Conservation (phyloP, 352 stramenopile species). For the Globisporangium orthogonon region DNA sequence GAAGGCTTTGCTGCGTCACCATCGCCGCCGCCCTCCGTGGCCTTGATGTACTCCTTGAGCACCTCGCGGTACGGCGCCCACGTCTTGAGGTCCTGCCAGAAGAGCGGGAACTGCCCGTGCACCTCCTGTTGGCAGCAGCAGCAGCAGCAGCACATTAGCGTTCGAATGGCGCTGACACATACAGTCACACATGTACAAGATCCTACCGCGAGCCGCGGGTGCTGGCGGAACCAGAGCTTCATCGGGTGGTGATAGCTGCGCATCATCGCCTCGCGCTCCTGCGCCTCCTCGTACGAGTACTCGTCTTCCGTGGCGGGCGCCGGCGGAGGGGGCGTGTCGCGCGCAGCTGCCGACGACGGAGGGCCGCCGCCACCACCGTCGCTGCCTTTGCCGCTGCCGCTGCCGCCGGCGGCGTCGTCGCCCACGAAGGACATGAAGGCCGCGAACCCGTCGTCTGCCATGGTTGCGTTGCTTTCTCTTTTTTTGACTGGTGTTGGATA, state of each 20-base stretch:
- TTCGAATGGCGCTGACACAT: no score
- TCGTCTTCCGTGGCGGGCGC: constrained; percentile 27
- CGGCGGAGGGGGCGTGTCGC: not conserved
- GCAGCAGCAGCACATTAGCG: constrained; percentile 1
- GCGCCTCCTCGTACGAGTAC: constrained; percentile 80
- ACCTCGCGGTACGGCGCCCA: constrained; percentile 92
- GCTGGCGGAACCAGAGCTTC: constrained; percentile 85
- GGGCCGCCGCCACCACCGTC: no score
- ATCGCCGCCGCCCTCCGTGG: constrained; percentile 7
- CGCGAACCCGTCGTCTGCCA: constrained; percentile 58
- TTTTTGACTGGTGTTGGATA: not conserved
- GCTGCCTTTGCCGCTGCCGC: not conserved
- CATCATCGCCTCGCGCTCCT: constrained; percentile 87
- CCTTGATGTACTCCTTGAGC: constrained; percentile 84
- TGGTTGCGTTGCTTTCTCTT: constrained; percentile 9
- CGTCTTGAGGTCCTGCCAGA: constrained; percentile 94
- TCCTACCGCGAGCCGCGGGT: constrained; percentile 35
- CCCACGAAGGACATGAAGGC: constrained; percentile 70
- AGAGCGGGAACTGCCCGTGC: constrained; percentile 89
- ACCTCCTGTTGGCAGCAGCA: constrained; percentile 28
- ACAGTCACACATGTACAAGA: not conserved
- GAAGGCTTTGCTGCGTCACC: not conserved
- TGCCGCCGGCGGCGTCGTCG: constrained; percentile 11
- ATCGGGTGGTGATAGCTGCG: constrained; percentile 83
- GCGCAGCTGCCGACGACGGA: not conserved